These are phyloP conservation scores for Penicillium malachiteum DNA, from an alignment of 495 filamentous ascomycete species.

Conservation along the genomic window DNA sequence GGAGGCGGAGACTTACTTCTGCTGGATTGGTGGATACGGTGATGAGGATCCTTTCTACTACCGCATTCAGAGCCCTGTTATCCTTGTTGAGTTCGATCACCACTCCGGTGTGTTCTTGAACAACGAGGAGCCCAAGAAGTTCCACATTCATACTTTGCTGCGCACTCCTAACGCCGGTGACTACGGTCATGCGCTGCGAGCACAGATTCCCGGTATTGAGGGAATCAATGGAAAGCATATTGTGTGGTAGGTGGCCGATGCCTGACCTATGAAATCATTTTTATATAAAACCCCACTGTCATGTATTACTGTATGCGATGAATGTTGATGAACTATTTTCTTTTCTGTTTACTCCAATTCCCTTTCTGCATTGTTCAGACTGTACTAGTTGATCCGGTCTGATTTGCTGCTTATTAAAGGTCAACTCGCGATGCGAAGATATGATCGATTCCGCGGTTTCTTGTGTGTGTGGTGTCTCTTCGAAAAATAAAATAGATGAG, in stretches of 20 bases:
- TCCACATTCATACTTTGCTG: constrained; percentile 72
- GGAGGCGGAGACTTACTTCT: constrained; percentile 68
- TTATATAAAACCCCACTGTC: background rate
- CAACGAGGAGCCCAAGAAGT: constrained; percentile 70
- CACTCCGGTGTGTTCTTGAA: constrained; percentile 77
- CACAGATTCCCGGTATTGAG: constrained; percentile 38
- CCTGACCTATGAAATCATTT: background rate
- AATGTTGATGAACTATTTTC: constrained; percentile 14
- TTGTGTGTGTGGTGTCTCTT: too few relatives aligned
- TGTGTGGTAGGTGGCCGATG: constrained; percentile 30
- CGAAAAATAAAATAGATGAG: background rate
- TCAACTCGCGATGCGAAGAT: constrained; percentile 15
- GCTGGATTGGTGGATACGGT: constrained; percentile 69
- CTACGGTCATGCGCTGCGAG: constrained; percentile 61
- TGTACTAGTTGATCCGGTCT: constrained; percentile 6
- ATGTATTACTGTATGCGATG: constrained; percentile 22
- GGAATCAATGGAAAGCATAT: constrained; percentile 43
- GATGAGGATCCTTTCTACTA: constrained; percentile 74
- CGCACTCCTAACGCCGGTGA: constrained; percentile 72
- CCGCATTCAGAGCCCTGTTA: constrained; percentile 69
- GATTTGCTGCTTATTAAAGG: constrained; percentile 8
- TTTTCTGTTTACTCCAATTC: background rate
- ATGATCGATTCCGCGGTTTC: constrained; percentile 6
- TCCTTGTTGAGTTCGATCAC: constrained; percentile 75
- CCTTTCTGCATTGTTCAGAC: background rate